Conservation (phyloP, 495 filamentous ascomycete genomes). For the Cryomyces antarcticus region DNA sequence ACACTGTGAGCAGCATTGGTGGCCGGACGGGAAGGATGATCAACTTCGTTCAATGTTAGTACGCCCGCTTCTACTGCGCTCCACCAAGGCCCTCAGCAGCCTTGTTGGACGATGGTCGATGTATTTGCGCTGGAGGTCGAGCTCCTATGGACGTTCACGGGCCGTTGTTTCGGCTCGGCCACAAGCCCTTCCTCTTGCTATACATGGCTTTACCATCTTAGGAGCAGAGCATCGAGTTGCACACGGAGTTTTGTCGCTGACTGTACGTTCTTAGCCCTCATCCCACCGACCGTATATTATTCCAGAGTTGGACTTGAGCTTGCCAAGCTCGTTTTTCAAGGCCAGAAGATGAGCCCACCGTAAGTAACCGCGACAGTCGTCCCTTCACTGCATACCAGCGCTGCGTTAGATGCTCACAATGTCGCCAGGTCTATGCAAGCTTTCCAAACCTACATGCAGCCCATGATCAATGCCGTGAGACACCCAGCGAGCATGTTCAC, state of each 20-base stretch:
- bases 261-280: constrained; percentile 37
- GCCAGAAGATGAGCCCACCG: constrained; percentile 86
- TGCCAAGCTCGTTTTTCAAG: constrained; percentile 64
- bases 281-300: constrained; percentile 80
- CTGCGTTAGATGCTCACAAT: constrained; percentile 8
- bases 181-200: neutral
- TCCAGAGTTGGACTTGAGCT: constrained; percentile 73
- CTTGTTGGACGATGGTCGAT: no score
- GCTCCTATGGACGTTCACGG: neutral
- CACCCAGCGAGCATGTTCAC: constrained; percentile 34
- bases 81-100: no score
- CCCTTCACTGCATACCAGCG: neutral
- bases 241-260: constrained; percentile 3
- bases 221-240: neutral
- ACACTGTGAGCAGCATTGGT: constrained; percentile 54
- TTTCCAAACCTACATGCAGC: constrained; percentile 76
- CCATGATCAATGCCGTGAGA: constrained; percentile 40
- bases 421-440: constrained; percentile 39
- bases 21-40: constrained; percentile 69
- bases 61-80: neutral
- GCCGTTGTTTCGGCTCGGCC: neutral
- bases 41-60: constrained; percentile 71
- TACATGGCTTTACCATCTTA: neutral
- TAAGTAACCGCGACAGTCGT: constrained; percentile 27
- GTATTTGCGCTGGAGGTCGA: neutral